A percentile compares a stretch with the other conserved stretches of the same genome.
phyloP scores from a whole-genome alignment of 805 yeast genomes.

The Hanseniaspora vineae region DNA sequence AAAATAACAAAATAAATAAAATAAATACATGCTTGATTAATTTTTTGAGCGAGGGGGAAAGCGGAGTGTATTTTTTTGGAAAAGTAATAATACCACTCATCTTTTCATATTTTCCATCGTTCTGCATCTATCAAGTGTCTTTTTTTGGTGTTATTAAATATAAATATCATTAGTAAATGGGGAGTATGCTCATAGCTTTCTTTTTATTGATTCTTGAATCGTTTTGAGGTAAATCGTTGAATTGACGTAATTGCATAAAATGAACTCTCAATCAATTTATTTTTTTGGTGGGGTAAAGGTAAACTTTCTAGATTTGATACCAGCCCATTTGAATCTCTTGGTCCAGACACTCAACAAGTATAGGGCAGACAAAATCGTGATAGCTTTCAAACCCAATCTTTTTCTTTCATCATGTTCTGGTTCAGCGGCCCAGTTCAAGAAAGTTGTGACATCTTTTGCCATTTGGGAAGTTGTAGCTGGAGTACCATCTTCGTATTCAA shows the following conservation, averaged over 20 bases:
- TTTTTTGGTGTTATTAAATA: too few relatives aligned
- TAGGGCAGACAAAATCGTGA: slow-evolving; percentile 64
- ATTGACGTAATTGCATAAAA: too few relatives aligned
- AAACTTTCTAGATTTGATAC: slow-evolving; percentile 88
- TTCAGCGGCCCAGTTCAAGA: slow-evolving; percentile 96
- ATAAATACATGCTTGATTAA: too few relatives aligned
- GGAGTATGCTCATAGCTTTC: background rate
- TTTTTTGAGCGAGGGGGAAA: too few relatives aligned
- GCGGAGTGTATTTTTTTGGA: too few relatives aligned
- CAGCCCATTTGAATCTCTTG: slow-evolving; percentile 97
- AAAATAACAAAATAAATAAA: too few relatives aligned
- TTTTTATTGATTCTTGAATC: background rate
- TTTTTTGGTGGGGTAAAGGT: slow-evolving; percentile 86
- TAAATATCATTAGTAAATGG: too few relatives aligned
- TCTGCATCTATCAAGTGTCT: too few relatives aligned
- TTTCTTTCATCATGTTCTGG: slow-evolving; percentile 98
- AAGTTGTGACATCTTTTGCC: slow-evolving; percentile 96
- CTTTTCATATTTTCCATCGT: too few relatives aligned
- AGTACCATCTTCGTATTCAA: slow-evolving; percentile 98
- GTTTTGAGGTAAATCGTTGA: too few relatives aligned
- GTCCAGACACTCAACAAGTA: slow-evolving; percentile 80
- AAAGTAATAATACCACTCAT: too few relatives aligned
- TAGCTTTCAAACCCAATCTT: slow-evolving; percentile 88
- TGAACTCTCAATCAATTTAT: too few relatives aligned
- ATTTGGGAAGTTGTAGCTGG: slow-evolving; percentile 97